Evolutionary conservation across 495 filamentous ascomycete genomes (phyloP), one percentile per base, ranked within the genome.

Genomic region (Sporormia fimetaria): DNA sequence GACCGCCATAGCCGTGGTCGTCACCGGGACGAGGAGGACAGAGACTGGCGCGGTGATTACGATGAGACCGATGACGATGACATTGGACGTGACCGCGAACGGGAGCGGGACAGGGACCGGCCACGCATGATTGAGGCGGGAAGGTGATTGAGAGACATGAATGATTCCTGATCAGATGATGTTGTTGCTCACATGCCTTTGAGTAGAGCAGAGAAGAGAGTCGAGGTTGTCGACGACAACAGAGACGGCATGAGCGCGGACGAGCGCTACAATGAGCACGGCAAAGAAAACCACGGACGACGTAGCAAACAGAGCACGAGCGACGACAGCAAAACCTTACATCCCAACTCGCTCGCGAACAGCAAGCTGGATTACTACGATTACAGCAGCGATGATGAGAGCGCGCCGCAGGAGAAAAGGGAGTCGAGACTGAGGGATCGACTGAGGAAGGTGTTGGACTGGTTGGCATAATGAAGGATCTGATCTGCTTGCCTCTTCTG

Each of bases 141-240:
- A 47, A 43, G 46, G 40, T 49, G 40, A 43, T 49, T 41, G 14
- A 20, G 9, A n/a, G n/a, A n/a, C n/a, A n/a, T n/a, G n/a, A n/a
- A n/a, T n/a, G n/a, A n/a, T n/a, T n/a, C n/a, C 12, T 18, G n/a
- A 37, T 12, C 7, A n/a, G 20, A n/a, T 8, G 3, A 37, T 12
- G 20, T 23, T 40, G 9, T 38, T 36, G 23, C 12, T 17, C 9
- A 23, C 27, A 1, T 35, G 14, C 28, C 10, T 9, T 44, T 38
- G 11, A 15, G 11, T 20, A 33, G 9, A 8, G 15, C 12, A 15
- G 32, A 9, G 12, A 10, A 11, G 11, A 33, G 14, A 7, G 8
- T 37, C 10, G 6, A 21, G 23, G 23, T 10, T 26, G 25, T 24
- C 16, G 12, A 40, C 3, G 9, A 15, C 37, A 16, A 28, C 24